Percentiles rank a stretch among this genome's conserved stretches.
Evolutionary conservation across 169 alveolate genomes (phyloP).

Genomic region (Eimeria necatrix): DNA sequence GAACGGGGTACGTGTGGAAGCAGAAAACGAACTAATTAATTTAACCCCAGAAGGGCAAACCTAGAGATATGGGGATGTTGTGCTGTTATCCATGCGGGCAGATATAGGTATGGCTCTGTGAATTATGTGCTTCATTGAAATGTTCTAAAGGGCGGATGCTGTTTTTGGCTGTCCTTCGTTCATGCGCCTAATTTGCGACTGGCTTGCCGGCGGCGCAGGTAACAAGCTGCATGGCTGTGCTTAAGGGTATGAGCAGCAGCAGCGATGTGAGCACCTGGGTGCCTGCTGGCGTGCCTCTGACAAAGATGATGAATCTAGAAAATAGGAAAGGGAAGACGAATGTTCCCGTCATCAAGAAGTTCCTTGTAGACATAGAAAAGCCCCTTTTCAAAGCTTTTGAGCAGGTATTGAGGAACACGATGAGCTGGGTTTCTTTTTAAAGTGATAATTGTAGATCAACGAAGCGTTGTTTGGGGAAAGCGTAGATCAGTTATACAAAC

Average conservation of each 20-base stretch:
- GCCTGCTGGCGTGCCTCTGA: slow-evolving; percentile 90
- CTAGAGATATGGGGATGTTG: too few relatives aligned
- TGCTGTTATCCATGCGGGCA: not conserved
- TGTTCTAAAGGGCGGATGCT: not conserved
- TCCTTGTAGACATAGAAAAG: slow-evolving; percentile 96
- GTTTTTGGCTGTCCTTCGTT: not conserved
- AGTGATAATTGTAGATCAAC: too few relatives aligned
- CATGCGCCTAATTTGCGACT: not conserved
- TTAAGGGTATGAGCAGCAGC: slow-evolving; percentile 72
- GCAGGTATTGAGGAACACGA: slow-evolving; percentile 66
- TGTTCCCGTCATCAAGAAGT: slow-evolving; percentile 95
- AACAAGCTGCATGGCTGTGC: slow-evolving; percentile 76
- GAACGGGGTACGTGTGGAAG: slow-evolving; percentile 84
- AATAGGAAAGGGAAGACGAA: slow-evolving; percentile 88
- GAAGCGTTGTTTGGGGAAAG: too few relatives aligned
- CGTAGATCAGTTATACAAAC: too few relatives aligned
- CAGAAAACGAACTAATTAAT: too few relatives aligned
- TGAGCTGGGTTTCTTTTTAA: too few relatives aligned
- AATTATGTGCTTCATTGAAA: not conserved
- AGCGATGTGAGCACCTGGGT: slow-evolving; percentile 79
- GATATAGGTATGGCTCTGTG: not conserved
- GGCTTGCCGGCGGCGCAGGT: not conserved
- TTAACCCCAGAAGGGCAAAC: too few relatives aligned
- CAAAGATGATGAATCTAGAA: slow-evolving; percentile 90
- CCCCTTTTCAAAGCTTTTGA: slow-evolving; percentile 94